Evolutionary conservation across 2,329 filamentous ascomycete genomes (phyloP).

Genomic region (Aureobasidium lini): DNA sequence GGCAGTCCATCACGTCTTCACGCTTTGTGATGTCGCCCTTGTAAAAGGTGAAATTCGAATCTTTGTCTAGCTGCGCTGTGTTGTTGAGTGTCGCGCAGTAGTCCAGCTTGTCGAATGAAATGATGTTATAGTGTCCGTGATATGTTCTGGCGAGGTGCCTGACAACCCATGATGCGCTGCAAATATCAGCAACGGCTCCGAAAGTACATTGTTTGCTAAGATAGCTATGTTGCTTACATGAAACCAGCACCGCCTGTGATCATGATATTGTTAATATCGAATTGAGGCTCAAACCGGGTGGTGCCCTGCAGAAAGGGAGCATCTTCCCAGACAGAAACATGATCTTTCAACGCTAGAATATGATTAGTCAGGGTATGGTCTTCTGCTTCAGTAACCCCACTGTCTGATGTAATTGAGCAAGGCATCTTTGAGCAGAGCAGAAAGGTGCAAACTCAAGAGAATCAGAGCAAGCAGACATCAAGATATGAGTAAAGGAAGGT

Average conservation of each 20-base stretch:
- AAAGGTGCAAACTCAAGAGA: background rate
- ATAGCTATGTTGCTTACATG: slow-evolving; percentile 52
- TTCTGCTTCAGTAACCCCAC: background rate
- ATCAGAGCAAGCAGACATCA: background rate
- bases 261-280: slow-evolving; percentile 71
- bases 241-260: slow-evolving; percentile 79
- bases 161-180: slow-evolving; percentile 73
- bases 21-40: slow-evolving; percentile 71
- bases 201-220: background rate
- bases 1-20: slow-evolving; percentile 60
- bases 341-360: background rate
- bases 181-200: background rate
- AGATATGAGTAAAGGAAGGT: background rate
- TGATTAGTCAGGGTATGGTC: background rate
- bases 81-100: slow-evolving; percentile 78
- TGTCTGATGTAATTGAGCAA: background rate
- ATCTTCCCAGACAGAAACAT: slow-evolving; percentile 50
- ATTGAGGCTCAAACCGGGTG: slow-evolving; percentile 61
- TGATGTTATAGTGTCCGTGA: slow-evolving; percentile 64
- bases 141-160: slow-evolving; percentile 71
- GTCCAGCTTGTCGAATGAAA: slow-evolving; percentile 80
- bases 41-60: slow-evolving; percentile 69
- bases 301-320: slow-evolving; percentile 63
- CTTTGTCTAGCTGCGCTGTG: slow-evolving; percentile 59
- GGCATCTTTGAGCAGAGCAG: background rate